Conservation (phyloP, 2,329 filamentous ascomycete species). For the Thermomyces lanuginosus region DNA sequence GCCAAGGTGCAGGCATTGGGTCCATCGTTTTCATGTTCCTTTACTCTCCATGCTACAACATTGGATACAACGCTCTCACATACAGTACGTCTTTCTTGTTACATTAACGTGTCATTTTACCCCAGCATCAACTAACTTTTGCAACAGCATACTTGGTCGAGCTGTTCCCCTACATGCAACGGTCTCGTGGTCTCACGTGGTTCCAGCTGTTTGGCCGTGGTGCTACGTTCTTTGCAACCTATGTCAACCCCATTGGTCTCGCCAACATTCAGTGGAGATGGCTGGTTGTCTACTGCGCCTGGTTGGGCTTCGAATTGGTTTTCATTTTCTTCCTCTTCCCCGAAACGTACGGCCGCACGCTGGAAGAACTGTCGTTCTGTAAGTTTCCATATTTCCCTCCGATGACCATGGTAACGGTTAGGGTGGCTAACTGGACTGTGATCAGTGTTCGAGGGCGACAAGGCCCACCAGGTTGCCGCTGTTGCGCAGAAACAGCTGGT, state of each 20-base stretch:
- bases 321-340: constrained; percentile 33
- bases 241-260: constrained; percentile 32
- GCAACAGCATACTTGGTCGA: constrained; percentile 35
- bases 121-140: too few relatives aligned
- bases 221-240: constrained; percentile 35
- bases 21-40: constrained; percentile 44
- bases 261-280: constrained; percentile 30
- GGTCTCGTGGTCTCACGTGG: constrained; percentile 42
- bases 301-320: constrained; percentile 26
- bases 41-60: constrained; percentile 45
- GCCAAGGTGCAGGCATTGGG: constrained; percentile 22
- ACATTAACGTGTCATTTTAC: too few relatives aligned
- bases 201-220: constrained; percentile 39
- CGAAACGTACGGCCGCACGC: constrained; percentile 25
- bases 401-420: too few relatives aligned
- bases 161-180: constrained; percentile 41
- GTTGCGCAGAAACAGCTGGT: too few relatives aligned
- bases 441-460: too few relatives aligned
- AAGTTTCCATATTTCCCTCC: too few relatives aligned
- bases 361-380: constrained; percentile 33
- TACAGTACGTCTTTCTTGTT: constrained; percentile 1
- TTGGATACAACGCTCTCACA: constrained; percentile 50
- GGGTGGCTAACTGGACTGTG: too few relatives aligned
- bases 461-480: too few relatives aligned
- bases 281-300: constrained; percentile 29